Percentiles rank a stretch among this genome's conserved stretches.
phyloP scores from a whole-genome alignment of 2,329 filamentous ascomycete species.

The Claviceps capensis region DNA sequence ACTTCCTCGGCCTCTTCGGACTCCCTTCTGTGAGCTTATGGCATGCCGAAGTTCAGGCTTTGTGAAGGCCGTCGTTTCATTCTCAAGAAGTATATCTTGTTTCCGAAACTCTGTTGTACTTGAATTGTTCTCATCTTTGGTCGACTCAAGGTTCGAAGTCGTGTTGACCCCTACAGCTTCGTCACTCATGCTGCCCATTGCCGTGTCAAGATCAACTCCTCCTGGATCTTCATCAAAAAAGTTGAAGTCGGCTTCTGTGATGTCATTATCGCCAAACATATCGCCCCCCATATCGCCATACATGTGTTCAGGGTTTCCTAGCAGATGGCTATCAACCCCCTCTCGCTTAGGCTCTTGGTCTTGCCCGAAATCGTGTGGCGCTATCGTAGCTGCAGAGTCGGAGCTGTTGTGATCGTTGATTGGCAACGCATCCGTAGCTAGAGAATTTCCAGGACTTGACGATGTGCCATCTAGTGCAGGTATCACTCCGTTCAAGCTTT shows the following conservation, averaged over 20 bases:
- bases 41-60: conserved; percentile 47
- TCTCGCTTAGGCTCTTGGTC: conserved; percentile 32
- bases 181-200: conserved; percentile 12
- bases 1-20: conserved; percentile 18
- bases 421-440: conserved; percentile 16
- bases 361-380: conserved; percentile 13
- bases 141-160: conserved; percentile 2
- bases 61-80: conserved; percentile 31
- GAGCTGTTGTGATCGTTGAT: conserved; percentile 15
- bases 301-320: conserved; percentile 41
- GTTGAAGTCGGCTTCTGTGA: conserved; percentile 75
- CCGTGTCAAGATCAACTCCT: conserved; percentile 23
- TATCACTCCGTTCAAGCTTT: conserved; percentile 36
- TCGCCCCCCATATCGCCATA: conserved; percentile 58
- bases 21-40: conserved; percentile 36
- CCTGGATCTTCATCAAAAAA: conserved; percentile 59
- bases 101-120: conserved; percentile 7
- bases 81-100: conserved; percentile 9
- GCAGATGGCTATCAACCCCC: conserved; percentile 26
- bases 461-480: conserved; percentile 41
- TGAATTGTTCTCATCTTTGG: conserved; percentile 7
- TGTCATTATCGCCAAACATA: conserved; percentile 56
- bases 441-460: conserved; percentile 39
- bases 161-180: conserved; percentile 3
- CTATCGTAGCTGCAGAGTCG: conserved; percentile 9